Evolutionary conservation across 441 rosid genomes (phyloP), one percentile per base, ranked within the genome.

Genomic region (Dalechampia spathulata): DNA sequence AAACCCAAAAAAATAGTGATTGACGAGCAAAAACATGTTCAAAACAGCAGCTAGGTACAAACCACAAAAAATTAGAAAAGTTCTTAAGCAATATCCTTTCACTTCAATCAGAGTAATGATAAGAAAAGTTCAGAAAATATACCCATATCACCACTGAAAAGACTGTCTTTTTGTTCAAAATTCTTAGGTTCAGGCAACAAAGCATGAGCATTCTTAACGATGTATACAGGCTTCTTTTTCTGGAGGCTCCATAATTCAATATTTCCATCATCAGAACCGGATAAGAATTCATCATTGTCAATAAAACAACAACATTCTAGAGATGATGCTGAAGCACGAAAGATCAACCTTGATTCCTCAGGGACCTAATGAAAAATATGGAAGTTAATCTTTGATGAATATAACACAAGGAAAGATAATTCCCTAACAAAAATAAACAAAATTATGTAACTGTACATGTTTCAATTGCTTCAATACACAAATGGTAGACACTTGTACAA

Each of bases 221-320:
- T 72, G 76, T 56, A 72, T 22, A 78, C 66, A 5, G 97, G 96
- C 73, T 87, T 94, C 82, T 90, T 94, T 52, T 78, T 83, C 50
- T 75, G 61, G 38, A 63, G 9, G 22, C 63, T 70, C 97, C 99
- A 87, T 10, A 90, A 85, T 61, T 82, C 87, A 72, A 90, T 54
- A 64, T 83, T 83, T 70, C 99, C 97, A 71, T 87, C 82, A 77
- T 94, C 99, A 1, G 95, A 87, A 58, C 99, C 96, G 66, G 95
- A 78, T 61, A 94, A 67, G 71, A 83, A 94, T 63, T 93, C 95
- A 55, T 77, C 82, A 32, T 90, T 85, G 68, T 80, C 77, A 66
- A 94, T 72, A 69, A 94, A 83, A 73, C 95, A 80, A 58, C 97
- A 78, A 68, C 96, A 85, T 73, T 94, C 99, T 58, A 94, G 77